Percentiles rank a stretch among this genome's conserved stretches.
These are phyloP conservation scores for Oryza brachyantha DNA, from an alignment of 176 grass and related monocot genomes.

Conservation along the genomic window DNA sequence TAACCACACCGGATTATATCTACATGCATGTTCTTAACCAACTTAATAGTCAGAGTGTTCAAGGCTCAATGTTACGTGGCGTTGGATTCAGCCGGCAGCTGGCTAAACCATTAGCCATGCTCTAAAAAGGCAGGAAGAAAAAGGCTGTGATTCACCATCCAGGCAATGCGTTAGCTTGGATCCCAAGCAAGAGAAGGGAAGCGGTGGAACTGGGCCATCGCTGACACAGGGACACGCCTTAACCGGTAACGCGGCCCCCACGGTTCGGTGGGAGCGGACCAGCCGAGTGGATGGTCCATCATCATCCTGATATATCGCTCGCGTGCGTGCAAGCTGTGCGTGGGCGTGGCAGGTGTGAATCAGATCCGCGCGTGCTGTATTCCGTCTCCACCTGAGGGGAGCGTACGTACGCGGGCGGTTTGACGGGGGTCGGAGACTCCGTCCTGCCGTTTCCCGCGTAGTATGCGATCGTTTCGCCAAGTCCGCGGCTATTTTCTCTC, in stretches of 20 bases:
- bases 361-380: not conserved
- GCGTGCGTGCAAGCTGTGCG: not conserved
- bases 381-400: not conserved
- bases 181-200: slow-evolving; percentile 13
- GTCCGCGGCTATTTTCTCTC: too few species aligned
- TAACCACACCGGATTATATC: too few species aligned
- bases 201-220: slow-evolving; percentile 3
- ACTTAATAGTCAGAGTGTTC: too few species aligned
- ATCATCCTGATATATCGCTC: not conserved
- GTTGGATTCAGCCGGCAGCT: too few species aligned
- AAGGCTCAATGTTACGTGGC: too few species aligned
- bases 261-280: slow-evolving; percentile 19
- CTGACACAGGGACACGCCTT: slow-evolving; percentile 7
- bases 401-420: not conserved
- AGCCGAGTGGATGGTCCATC: not conserved
- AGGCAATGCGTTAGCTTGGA: slow-evolving; percentile 28
- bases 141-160: not conserved
- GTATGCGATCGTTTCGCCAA: not conserved
- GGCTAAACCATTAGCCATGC: too few species aligned
- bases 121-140: too few species aligned
- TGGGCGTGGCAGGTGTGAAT: slow-evolving; percentile 6
- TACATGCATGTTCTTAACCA: too few species aligned
- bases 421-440: not conserved
- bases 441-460: not conserved
- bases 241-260: slow-evolving; percentile 6